Conservation (phyloP, 2,329 filamentous ascomycete species). For the Trichoderma cornu-damae region DNA sequence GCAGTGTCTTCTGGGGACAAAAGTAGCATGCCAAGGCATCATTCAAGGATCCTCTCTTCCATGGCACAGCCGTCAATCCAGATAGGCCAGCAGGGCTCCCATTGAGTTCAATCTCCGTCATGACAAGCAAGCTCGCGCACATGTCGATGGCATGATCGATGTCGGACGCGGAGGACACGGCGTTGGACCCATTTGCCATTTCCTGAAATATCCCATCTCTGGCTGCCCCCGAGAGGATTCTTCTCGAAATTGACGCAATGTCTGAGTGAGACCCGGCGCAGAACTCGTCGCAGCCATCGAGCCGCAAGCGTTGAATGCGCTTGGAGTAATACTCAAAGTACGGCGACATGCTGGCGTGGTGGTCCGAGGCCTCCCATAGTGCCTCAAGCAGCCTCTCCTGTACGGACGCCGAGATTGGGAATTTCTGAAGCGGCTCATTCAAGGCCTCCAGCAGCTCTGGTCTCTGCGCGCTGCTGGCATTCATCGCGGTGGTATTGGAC, state of each 20-base stretch:
- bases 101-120: not conserved
- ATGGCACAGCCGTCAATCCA: not conserved
- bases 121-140: constrained; percentile 4
- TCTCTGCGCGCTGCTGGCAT: not conserved
- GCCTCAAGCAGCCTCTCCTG: constrained; percentile 1
- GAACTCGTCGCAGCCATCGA: not conserved
- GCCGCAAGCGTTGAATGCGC: not conserved
- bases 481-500: not conserved
- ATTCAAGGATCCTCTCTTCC: not conserved
- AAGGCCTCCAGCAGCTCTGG: not conserved
- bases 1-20: not conserved
- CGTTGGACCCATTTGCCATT: not conserved
- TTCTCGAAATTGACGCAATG: not conserved
- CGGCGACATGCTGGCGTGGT: not conserved
- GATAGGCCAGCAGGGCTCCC: not conserved
- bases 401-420: not conserved
- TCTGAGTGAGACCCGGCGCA: not conserved
- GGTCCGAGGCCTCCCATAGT: constrained; percentile 3
- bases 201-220: not conserved
- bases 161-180: not conserved
- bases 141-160: constrained; percentile 5
- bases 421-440: not conserved
- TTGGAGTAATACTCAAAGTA: constrained; percentile 6
- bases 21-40: not conserved
- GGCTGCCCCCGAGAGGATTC: not conserved